These are phyloP conservation scores for Pleurotus tuoliensis DNA, from an alignment of 768 basidiomycete species.

Conservation along the genomic window DNA sequence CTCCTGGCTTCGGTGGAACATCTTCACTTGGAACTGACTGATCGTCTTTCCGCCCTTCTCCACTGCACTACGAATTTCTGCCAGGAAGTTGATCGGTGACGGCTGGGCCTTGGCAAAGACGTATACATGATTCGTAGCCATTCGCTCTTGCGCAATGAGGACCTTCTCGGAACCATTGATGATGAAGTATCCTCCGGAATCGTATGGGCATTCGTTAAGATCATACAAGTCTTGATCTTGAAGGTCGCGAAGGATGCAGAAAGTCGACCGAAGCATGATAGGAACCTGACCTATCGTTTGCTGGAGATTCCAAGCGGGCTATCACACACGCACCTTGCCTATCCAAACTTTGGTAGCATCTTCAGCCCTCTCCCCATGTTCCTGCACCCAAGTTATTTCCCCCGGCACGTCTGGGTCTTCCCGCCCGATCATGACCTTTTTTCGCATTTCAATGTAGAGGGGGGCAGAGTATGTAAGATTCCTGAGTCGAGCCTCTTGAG, in stretches of 20 bases:
- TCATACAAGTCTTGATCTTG: constrained; percentile 81
- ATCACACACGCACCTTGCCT: constrained; percentile 61
- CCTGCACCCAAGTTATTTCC: constrained; percentile 73
- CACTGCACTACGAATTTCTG: constrained; percentile 95
- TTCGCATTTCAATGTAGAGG: constrained; percentile 93
- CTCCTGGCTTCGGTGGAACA: constrained; percentile 89
- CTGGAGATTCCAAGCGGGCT: neutral
- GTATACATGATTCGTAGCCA: constrained; percentile 99
- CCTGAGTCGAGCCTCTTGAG: constrained; percentile 91
- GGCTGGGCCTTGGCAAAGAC: constrained; percentile 98
- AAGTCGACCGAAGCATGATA: constrained; percentile 94
- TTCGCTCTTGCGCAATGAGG: constrained; percentile 98
- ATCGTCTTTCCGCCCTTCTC: constrained; percentile 99
- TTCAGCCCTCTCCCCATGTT: constrained; percentile 58
- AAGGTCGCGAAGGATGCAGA: constrained; percentile 85
- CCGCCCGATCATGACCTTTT: constrained; percentile 73
- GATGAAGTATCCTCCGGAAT: constrained; percentile 98
- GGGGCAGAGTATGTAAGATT: constrained; percentile 97
- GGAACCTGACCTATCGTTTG: constrained; percentile 61
- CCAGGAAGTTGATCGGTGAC: constrained; percentile 91
- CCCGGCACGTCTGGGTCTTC: constrained; percentile 81
- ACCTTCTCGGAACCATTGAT: constrained; percentile 99
- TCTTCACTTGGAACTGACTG: constrained; percentile 96
- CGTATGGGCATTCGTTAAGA: constrained; percentile 96
- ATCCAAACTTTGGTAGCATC: constrained; percentile 89